Conservation (phyloP, 176 grass and related monocot genomes). For the Chloris gayana region DNA sequence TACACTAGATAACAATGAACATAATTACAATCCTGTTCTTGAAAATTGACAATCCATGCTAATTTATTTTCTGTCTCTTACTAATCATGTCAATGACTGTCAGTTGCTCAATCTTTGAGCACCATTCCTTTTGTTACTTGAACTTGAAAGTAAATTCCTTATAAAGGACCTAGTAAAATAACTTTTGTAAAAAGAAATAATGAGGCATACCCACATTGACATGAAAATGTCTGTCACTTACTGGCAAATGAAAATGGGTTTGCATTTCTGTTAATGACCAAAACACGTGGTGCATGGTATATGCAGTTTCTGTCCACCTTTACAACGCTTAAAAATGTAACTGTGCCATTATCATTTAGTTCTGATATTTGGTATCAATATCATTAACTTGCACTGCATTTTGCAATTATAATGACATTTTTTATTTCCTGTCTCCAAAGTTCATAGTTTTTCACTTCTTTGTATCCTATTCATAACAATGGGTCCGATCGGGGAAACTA, state of each 20-base stretch:
- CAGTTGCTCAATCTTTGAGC: background rate
- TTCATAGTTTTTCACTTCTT: background rate
- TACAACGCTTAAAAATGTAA: background rate
- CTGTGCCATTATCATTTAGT: background rate
- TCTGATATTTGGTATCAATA: background rate
- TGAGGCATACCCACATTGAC: background rate
- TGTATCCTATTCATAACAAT: background rate
- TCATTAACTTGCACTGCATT: background rate
- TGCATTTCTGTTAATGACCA: conserved; percentile 1
- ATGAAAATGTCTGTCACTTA: background rate
- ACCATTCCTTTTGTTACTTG: background rate
- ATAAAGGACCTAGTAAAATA: background rate
- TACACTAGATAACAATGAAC: background rate
- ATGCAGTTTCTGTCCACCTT: background rate
- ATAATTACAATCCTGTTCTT: background rate
- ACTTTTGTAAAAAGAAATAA: background rate
- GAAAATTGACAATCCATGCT: background rate
- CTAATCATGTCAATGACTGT: background rate
- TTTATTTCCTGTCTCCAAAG: background rate
- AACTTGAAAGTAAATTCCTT: background rate
- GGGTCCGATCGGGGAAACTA: no score
- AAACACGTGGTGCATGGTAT: background rate
- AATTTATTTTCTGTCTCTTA: background rate
- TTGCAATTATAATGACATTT: background rate
- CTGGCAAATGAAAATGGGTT: background rate